Evolutionary conservation across 345 rosid species (phyloP), one percentile per base, ranked within the genome.

Genomic region (Boechera retrofracta): DNA sequence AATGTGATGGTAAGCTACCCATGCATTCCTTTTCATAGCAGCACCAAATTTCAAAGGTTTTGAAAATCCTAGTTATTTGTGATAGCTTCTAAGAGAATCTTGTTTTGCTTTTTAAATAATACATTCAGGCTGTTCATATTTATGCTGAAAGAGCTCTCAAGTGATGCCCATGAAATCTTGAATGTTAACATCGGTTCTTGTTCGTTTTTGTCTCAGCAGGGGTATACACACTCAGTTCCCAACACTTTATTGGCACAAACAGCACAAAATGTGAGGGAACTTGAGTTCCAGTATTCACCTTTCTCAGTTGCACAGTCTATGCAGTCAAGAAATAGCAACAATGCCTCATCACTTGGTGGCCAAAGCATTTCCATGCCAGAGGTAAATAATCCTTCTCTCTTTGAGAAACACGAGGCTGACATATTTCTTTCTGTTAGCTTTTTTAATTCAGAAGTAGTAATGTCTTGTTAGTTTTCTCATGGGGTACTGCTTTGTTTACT

Each of bases 211-310:
- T 64, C 80, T 66, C 87, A 77, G 89, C 91, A 89, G 80, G 90
- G 84, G 3, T 91, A 92, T 77, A 59, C 91, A 49, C 86, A 86
- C 82, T 81, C 97, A n/a, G 76, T 91, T 81, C 95, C 97, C 57
- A 86, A 85, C 80, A 74, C 86, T 26, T 83, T 92, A 76, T 67
- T 95, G 87, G 83, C 92, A 44, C 87, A 97, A 76, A 80, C 85
- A 75, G 87, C 79, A 64, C 99, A 89, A 81, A 75, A 82, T 51
- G 96, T 76, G 8, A 86, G 97, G 85, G 98, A 92, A 77, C 87
- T 86, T 69, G 99, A 95, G 41, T 86, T 88, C 58, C 87, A 88
- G 74, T 92, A 89, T 74, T 91, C 96, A 44, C 89, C 98, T 9
- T 89, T 95, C 73, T 86, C 92, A 3, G 79, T 81, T 70, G 72